phyloP scores from a whole-genome alignment of 345 rosid species.

The Acer negundo region DNA sequence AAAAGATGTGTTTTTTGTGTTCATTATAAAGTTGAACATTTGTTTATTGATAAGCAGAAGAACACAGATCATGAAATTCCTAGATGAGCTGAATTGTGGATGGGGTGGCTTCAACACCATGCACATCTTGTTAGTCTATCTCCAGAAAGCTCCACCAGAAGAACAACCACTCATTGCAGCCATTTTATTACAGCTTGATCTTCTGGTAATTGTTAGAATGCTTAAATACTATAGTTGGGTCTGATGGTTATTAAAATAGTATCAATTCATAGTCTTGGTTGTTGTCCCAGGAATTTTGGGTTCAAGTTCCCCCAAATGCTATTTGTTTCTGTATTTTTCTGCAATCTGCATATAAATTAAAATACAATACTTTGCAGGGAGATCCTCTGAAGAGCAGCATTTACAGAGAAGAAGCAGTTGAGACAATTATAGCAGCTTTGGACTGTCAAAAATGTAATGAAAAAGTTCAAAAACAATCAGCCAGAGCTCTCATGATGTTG shows the following conservation, averaged over 20 bases:
- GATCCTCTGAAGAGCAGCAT: conserved; percentile 50
- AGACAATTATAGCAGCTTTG: conserved; percentile 42
- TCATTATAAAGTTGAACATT: not conserved
- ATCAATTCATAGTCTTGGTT: too few species aligned
- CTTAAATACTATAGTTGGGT: too few species aligned
- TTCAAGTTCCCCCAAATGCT: too few species aligned
- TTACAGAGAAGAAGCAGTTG: conserved; percentile 66
- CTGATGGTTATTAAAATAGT: too few species aligned
- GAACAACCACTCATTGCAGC: conserved; percentile 58
- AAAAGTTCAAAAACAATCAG: conserved; percentile 53
- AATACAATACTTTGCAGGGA: conserved; percentile 41
- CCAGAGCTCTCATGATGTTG: conserved; percentile 54
- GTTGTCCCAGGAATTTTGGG: too few species aligned
- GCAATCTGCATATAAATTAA: too few species aligned
- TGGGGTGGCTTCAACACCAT: conserved; percentile 52
- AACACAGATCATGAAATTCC: conserved; percentile 35
- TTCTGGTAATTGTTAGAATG: conserved; percentile 39
- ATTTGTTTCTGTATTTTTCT: too few species aligned
- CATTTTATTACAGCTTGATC: conserved; percentile 61
- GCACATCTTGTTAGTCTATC: conserved; percentile 53
- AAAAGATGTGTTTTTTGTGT: not conserved
- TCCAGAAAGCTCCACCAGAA: conserved; percentile 46
- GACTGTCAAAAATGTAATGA: conserved; percentile 36
- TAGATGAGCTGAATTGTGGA: conserved; percentile 39
- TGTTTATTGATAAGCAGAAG: conserved; percentile 36